Base-by-base conservation (phyloP, 345 rosid species). In the Eucalyptus erythrocorys region DNA sequence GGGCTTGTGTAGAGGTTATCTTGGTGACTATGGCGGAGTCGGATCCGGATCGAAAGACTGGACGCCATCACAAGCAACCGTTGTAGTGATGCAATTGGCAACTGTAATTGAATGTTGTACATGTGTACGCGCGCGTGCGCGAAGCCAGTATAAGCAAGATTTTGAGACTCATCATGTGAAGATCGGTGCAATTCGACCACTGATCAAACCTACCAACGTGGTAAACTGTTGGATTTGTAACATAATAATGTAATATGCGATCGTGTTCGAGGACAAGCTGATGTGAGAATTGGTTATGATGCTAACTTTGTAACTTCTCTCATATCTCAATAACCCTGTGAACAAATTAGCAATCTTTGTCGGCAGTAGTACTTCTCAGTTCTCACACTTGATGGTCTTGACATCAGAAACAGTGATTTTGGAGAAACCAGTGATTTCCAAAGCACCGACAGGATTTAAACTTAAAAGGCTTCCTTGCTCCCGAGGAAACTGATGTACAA, bases 91-190 rank as follows among this genome's bases (percentile, higher is more conserved):
- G 79, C 79, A 7, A 34, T n/a, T 34, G 24, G 80, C 45, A 22
- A 19, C 26, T 71, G 5, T 19, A 71, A 37, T 19, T 21, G 45
- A 19, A 71, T 71, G 43, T 0, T 10, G 45, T 71, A 21, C 5
- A 71, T 37, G 21, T 68, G 21, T 16, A 21, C 0, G 26, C 6
- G 2, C 10, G 43, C 21, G 14, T 3, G 2, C 6, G 6, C 6
- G 12, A 37, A 68, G 45, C 81, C 14, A 0, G 81, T 71, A 34
- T 71, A 37, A 71, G 81, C 81, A 37, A 37, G 45, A 71, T 37
- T 71, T 34, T 37, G 45, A 71, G 81, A 40, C 42, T 37, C 2
- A 26, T 42, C 81, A 19, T 37, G 26, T 71, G 81, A 71, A 71
- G 43, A 34, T 71, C 4, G 13, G 81, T 8, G 45, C 45, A 34